phyloP scores from a whole-genome alignment of 768 basidiomycete genomes.

The Gloeophyllum trabeum region DNA sequence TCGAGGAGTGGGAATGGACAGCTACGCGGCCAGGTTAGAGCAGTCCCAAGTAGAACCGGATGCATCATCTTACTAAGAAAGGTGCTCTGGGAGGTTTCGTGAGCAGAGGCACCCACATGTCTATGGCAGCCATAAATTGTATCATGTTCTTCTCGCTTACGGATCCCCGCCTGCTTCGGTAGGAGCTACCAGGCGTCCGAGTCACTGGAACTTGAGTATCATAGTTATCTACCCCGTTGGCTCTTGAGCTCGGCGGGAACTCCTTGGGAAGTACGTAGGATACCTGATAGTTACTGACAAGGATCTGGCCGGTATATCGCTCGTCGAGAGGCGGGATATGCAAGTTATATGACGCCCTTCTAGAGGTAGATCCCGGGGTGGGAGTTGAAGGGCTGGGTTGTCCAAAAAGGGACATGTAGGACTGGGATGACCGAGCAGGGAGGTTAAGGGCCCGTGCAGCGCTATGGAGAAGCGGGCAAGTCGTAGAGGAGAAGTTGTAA shows the following conservation, averaged over 20 bases:
- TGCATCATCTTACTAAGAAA: slow-evolving; percentile 39
- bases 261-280: slow-evolving; percentile 67
- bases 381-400: slow-evolving; percentile 21
- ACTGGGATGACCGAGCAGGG: slow-evolving; percentile 45
- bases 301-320: slow-evolving; percentile 63
- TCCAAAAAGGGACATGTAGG: slow-evolving; percentile 49
- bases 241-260: slow-evolving; percentile 25
- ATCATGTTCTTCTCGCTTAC: slow-evolving; percentile 42
- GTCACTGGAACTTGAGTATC: background rate
- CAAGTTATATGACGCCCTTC: slow-evolving; percentile 22
- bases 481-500: slow-evolving; percentile 59
- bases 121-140: slow-evolving; percentile 76
- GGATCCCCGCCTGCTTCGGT: slow-evolving; percentile 38
- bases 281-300: slow-evolving; percentile 68
- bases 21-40: slow-evolving; percentile 25
- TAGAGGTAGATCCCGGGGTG: slow-evolving; percentile 20
- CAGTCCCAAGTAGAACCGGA: too few relatives aligned
- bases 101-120: slow-evolving; percentile 62
- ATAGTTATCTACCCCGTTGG: background rate
- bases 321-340: slow-evolving; percentile 39
- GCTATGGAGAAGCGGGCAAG: slow-evolving; percentile 52
- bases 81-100: slow-evolving; percentile 61
- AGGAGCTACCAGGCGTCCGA: background rate
- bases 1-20: slow-evolving; percentile 68
- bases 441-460: slow-evolving; percentile 62